Evolutionary conservation across 2,329 filamentous ascomycete genomes (phyloP).

Genomic region (Penicillium freii): DNA sequence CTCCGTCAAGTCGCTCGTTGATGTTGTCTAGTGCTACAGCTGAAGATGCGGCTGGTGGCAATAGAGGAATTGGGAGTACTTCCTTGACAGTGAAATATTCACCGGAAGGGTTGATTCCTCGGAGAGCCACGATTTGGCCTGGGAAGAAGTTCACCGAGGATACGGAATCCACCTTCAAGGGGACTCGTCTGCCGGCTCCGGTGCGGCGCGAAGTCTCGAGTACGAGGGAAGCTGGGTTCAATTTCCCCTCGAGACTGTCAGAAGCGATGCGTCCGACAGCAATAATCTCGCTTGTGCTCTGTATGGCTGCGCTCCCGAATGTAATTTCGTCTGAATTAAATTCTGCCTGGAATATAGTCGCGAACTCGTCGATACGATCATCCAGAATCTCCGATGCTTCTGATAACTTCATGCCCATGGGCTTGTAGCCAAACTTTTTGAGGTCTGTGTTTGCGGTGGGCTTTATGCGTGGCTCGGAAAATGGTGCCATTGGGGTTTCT

Average conservation of each 20-base stretch:
- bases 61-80: constrained; percentile 69
- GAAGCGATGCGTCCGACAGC: constrained; percentile 90
- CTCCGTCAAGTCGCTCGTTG: constrained; percentile 65
- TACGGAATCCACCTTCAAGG: constrained; percentile 70
- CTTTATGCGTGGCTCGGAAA: constrained; percentile 73
- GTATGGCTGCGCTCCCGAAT: constrained; percentile 82
- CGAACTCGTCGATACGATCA: constrained; percentile 90
- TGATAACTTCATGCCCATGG: constrained; percentile 90
- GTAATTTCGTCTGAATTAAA: constrained; percentile 73
- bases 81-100: constrained; percentile 78
- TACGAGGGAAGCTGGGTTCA: constrained; percentile 81
- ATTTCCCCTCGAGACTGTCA: constrained; percentile 77
- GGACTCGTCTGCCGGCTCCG: constrained; percentile 78
- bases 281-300: constrained; percentile 82
- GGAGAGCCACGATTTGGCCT: constrained; percentile 85
- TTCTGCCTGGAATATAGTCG: constrained; percentile 68
- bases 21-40: constrained; percentile 64
- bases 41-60: constrained; percentile 71
- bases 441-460: constrained; percentile 82
- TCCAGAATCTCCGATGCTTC: constrained; percentile 92
- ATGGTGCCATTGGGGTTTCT: constrained; percentile 69
- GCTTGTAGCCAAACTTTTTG: constrained; percentile 87
- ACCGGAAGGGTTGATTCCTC: constrained; percentile 83
- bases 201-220: constrained; percentile 83
- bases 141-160: constrained; percentile 81